A percentile compares a stretch with the other conserved stretches of the same genome.
These are phyloP conservation scores for Echinosophora koreensis DNA, from an alignment of 306 rosid genomes.

Conservation along the genomic window DNA sequence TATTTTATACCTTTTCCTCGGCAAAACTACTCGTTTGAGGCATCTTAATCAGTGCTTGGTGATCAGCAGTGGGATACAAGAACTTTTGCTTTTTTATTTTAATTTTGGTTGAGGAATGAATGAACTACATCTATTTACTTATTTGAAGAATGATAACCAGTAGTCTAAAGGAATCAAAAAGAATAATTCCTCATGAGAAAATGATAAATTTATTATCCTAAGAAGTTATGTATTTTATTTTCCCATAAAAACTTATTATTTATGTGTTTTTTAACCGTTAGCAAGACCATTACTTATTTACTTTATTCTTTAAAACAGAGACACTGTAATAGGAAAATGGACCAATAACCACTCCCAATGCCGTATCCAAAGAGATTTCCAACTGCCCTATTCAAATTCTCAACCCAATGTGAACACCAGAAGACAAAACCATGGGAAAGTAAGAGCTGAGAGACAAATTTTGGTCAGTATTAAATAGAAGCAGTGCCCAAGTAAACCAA, in stretches of 20 bases:
- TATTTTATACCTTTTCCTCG: background rate
- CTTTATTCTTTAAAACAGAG: too few relatives aligned
- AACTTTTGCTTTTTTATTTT: too few relatives aligned
- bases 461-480: constrained; percentile 44
- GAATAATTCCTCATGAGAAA: too few relatives aligned
- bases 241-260: too few relatives aligned
- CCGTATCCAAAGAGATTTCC: constrained; percentile 16
- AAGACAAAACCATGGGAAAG: constrained; percentile 43
- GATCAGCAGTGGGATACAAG: background rate
- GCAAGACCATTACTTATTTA: too few relatives aligned
- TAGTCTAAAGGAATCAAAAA: too few relatives aligned
- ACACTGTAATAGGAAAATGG: background rate
- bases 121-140: too few relatives aligned
- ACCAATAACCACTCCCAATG: constrained; percentile 38
- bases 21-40: background rate
- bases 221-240: too few relatives aligned
- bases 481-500: constrained; percentile 44
- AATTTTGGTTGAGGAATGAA: background rate
- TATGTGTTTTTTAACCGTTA: too few relatives aligned
- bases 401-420: constrained; percentile 36
- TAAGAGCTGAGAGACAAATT: constrained; percentile 18
- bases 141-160: too few relatives aligned
- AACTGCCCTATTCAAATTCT: constrained; percentile 45
- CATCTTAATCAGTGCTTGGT: background rate
- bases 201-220: too few relatives aligned